Evolutionary conservation across 768 basidiomycete genomes (phyloP).

Genomic region (Agaricus sinodeliciosus): DNA sequence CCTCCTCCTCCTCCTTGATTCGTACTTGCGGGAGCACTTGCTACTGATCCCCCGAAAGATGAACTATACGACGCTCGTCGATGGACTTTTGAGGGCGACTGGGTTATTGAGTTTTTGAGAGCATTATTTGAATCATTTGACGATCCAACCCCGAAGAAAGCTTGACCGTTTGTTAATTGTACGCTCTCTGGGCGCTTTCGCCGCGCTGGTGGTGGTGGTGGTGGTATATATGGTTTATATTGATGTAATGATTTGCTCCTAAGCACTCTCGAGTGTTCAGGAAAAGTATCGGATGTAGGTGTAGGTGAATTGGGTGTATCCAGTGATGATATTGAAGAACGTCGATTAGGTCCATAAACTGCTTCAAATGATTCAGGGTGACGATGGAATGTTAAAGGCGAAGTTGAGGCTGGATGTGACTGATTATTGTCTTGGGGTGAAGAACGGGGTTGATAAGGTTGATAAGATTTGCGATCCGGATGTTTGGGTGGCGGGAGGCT

Average conservation of each 20-base stretch:
- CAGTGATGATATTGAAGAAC: conserved; percentile 8
- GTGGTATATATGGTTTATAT: conserved; percentile 3
- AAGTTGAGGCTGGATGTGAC: not conserved
- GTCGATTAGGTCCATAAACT: conserved; percentile 11
- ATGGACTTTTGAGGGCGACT: not conserved
- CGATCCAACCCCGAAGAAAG: not conserved
- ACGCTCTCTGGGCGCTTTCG: conserved; percentile 60
- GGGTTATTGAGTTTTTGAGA: not conserved
- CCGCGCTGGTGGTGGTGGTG: conserved; percentile 34
- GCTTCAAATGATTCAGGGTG: conserved; percentile 19
- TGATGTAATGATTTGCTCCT: conserved; percentile 54
- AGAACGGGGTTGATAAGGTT: conserved; percentile 4
- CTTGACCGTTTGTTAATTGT: conserved; percentile 29
- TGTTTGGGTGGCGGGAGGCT: conserved; percentile 39
- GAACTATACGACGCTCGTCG: conserved; percentile 22
- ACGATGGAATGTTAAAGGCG: not conserved
- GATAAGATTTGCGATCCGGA: conserved; percentile 39
- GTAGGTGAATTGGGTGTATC: conserved; percentile 13
- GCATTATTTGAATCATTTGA: not conserved
- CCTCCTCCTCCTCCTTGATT: not conserved
- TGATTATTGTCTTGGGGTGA: not conserved
- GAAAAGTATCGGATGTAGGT: not conserved
- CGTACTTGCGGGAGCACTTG: not conserved
- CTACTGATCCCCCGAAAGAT: not conserved
- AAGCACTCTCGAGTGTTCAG: conserved; percentile 29